Evolutionary conservation across 495 filamentous ascomycete genomes (phyloP), one percentile per base, ranked within the genome.

Genomic region (Chaetomium tenue): DNA sequence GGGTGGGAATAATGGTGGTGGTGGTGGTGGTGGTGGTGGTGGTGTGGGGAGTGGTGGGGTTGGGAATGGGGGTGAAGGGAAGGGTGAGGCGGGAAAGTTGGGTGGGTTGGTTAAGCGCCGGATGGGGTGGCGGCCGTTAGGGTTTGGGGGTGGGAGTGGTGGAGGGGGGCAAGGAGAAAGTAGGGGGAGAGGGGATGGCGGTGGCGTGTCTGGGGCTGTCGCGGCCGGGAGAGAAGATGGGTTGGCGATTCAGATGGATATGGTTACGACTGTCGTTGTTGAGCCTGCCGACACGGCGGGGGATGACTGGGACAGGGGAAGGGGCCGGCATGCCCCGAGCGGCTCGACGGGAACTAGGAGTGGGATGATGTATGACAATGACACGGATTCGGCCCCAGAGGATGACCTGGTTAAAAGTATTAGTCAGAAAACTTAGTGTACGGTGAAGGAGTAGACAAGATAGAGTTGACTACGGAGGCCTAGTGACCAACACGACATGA

Each of bases 161-260:
- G 20, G 23, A 11, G 58, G 5, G 37, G 46, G 46, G 18, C 16
- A 26, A 30, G 26, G 40, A 37, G 54, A 16, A 13, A 5, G 47
- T 16, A 44, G 54, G 22, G 33, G 15, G 26, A 25, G 50, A 18
- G 30, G 39, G 40, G 16, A 44, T 44, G 40, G 40, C 1, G 40
- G 40, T 44, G 40, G 40, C 3, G 2, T 4, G 3, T 15, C 40
- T 44, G 40, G 40, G 1, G 13, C 5, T 40, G 39, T 2, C 13
- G 39, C 5, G 39, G 39, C 13, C 26, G 58, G 52, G 46, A 20
- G 37, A 2, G 23, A 50, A 40, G 59, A 40, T 40, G 61, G 26
- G 26, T 20, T 67, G 65, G 74, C 69, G 11, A 79, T 80, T 23
- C 77, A 80, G 70, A 74, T 80, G 77, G 78, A 80, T 67, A 70